A percentile compares a stretch with the other conserved stretches of the same genome.
phyloP scores from a whole-genome alignment of 78 protist genomes.

The Tieghemostelium lacteum region DNA sequence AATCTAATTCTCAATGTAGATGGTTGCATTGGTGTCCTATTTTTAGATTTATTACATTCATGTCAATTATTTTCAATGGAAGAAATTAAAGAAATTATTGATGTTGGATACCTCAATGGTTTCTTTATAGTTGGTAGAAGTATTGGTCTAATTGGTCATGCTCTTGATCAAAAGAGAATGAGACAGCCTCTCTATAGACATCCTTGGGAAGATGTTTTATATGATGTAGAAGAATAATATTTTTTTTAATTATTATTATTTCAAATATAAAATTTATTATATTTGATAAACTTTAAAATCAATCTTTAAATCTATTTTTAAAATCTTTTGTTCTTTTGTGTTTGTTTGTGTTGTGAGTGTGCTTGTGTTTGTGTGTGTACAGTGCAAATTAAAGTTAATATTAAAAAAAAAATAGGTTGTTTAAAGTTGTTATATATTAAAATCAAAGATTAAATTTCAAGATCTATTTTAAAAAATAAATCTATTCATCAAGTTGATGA shows the following conservation, averaged over 20 bases:
- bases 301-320: too few relatives aligned
- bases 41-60: slow-evolving; percentile 91
- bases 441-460: too few relatives aligned
- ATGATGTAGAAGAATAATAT: slow-evolving; percentile 13
- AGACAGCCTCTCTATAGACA: slow-evolving; percentile 96
- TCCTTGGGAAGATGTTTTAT: slow-evolving; percentile 93
- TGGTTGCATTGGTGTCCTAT: slow-evolving; percentile 91
- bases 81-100: slow-evolving; percentile 89
- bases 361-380: too few relatives aligned
- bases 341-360: too few relatives aligned
- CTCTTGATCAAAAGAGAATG: slow-evolving; percentile 95
- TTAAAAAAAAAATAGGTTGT: too few relatives aligned
- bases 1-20: slow-evolving; percentile 97
- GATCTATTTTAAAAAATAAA: too few relatives aligned
- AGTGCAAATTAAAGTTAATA: too few relatives aligned
- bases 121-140: slow-evolving; percentile 96
- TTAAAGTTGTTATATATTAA: too few relatives aligned
- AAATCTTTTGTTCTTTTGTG: too few relatives aligned
- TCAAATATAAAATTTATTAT: neutral
- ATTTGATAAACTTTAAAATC: neutral
- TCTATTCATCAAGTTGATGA: too few relatives aligned
- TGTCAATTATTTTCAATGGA: slow-evolving; percentile 91
- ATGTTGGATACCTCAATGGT: slow-evolving; percentile 91
- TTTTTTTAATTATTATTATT: neutral
- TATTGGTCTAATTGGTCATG: slow-evolving; percentile 96